Evolutionary conservation across 2,329 filamentous ascomycete genomes (phyloP).

Genomic region (Scleromitrula shiraiana): DNA sequence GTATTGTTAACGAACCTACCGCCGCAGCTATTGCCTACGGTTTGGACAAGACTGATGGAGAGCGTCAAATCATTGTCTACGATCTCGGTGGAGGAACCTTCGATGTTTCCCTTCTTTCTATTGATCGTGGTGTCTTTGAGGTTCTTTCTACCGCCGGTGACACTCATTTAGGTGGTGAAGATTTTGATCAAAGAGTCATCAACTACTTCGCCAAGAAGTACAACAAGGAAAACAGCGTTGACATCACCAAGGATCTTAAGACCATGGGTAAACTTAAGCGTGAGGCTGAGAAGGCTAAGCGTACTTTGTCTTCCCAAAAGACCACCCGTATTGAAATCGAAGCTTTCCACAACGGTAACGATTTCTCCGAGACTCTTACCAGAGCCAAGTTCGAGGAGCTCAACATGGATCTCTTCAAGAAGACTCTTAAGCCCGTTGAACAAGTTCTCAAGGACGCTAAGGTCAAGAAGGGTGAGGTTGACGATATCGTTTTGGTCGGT

Average conservation of each 20-base stretch:
- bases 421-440: conserved; percentile 96
- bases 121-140: conserved; percentile 89
- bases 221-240: conserved; percentile 96
- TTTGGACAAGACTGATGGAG: conserved; percentile 75
- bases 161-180: conserved; percentile 95
- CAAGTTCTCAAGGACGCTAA: conserved; percentile 98
- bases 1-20: conserved; percentile 94
- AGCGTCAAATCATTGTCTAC: conserved; percentile 87
- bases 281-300: conserved; percentile 99
- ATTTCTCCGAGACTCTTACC: conserved; percentile 97
- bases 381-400: conserved; percentile 99
- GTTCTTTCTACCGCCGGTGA: conserved; percentile 93
- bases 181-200: conserved; percentile 97
- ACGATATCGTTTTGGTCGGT: conserved; percentile 96
- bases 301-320: conserved; percentile 90
- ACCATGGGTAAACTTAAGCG: conserved; percentile 99
- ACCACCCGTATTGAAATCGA: conserved; percentile 94
- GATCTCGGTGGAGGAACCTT: conserved; percentile 93
- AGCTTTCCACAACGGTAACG: conserved; percentile 90
- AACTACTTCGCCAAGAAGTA: conserved; percentile 93
- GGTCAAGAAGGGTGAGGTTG: conserved; percentile 88
- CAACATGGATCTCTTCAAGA: conserved; percentile 99
- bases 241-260: conserved; percentile 91
- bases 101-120: conserved; percentile 87
- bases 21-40: conserved; percentile 93